Conservation (phyloP, 352 stramenopile genomes). For the Pythium phragmitis region DNA sequence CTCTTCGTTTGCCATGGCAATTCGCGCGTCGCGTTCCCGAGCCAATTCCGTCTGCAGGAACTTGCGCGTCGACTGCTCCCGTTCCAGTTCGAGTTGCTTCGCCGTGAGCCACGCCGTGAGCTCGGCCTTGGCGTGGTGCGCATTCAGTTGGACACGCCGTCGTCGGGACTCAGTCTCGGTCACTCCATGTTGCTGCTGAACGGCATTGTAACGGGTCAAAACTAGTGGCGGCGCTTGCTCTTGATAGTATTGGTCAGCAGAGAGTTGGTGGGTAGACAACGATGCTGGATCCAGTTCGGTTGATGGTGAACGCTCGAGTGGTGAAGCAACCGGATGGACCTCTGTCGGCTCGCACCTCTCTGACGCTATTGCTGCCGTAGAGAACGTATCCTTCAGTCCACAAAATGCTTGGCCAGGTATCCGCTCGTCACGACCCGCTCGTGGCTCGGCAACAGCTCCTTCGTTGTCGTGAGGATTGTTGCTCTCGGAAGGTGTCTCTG, state of each 20-base stretch:
- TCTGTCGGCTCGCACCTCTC: not conserved
- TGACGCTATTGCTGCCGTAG: not conserved
- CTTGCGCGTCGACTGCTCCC: slow-evolving; percentile 25
- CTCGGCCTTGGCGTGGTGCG: slow-evolving; percentile 5
- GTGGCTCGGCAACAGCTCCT: not conserved
- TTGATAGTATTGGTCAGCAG: no score
- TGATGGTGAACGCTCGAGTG: not conserved
- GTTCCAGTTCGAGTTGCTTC: slow-evolving; percentile 29
- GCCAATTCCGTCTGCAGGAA: slow-evolving; percentile 15
- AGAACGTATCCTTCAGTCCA: not conserved
- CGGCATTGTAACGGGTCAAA: no score
- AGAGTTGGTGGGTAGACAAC: no score
- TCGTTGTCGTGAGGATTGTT: no score
- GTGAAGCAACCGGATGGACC: not conserved
- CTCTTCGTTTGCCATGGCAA: slow-evolving; percentile 31
- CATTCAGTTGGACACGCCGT: not conserved
- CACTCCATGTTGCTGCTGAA: not conserved
- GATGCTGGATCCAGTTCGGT: not conserved
- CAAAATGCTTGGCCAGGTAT: not conserved
- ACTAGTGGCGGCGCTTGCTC: no score
- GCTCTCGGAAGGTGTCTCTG: no score
- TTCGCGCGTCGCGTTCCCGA: slow-evolving; percentile 2
- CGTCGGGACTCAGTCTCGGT: not conserved
- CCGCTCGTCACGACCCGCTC: not conserved
- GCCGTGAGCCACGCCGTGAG: slow-evolving; percentile 9